Conservation (phyloP, 2,329 filamentous ascomycete genomes). For the Diaporthe ampelina region DNA sequence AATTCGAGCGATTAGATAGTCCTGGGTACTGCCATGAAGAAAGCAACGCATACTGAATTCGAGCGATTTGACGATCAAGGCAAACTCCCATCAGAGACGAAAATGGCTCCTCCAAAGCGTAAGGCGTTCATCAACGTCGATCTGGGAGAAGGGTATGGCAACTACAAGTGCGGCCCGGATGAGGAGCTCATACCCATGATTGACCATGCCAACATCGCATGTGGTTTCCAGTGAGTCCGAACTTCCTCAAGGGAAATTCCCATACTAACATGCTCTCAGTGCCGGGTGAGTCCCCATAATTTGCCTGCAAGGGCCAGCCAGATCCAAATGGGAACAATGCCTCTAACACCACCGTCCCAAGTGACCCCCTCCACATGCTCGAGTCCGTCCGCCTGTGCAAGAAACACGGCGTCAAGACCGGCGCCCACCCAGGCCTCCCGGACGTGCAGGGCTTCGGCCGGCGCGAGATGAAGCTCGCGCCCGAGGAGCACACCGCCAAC, state of each 20-base stretch:
- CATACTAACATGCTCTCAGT: conserved; percentile 47
- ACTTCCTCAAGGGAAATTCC: conserved; percentile 23
- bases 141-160: conserved; percentile 62
- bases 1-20: no score
- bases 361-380: conserved; percentile 75
- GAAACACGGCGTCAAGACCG: conserved; percentile 67
- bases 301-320: neutral
- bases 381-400: conserved; percentile 72
- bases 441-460: conserved; percentile 76
- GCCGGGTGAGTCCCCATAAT: conserved; percentile 67
- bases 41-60: conserved; percentile 10
- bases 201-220: conserved; percentile 72
- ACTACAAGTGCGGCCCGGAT: conserved; percentile 65
- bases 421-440: conserved; percentile 75
- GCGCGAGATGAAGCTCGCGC: conserved; percentile 70
- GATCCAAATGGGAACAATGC: neutral
- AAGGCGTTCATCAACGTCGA: conserved; percentile 57
- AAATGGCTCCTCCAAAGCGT: conserved; percentile 31
- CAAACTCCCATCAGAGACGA: neutral
- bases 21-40: neutral
- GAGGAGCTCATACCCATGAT: conserved; percentile 71
- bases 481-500: conserved; percentile 69
- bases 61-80: conserved; percentile 19
- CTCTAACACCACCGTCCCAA: conserved; percentile 58
- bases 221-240: conserved; percentile 61